Percentiles rank a stretch among this genome's conserved stretches.
Conservation (phyloP, 2,329 filamentous ascomycete species). For the Chaetomium sp. region DNA sequence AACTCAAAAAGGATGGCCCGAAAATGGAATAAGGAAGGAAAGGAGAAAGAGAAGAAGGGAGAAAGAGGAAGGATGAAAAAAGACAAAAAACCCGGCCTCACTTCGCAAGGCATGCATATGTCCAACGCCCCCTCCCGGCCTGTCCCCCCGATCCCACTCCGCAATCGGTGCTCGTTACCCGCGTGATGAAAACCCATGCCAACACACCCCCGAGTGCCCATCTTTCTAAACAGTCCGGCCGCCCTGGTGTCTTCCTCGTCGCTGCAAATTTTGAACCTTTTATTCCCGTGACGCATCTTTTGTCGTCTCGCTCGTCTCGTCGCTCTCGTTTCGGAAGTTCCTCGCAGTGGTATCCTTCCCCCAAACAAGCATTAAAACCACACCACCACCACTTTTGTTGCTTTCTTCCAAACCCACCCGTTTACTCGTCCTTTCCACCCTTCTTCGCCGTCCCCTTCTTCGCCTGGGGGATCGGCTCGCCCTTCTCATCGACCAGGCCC, state of each 20-base stretch:
- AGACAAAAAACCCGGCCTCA: background rate
- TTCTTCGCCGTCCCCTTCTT: conserved; percentile 18
- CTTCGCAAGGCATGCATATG: background rate
- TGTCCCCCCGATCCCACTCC: too few relatives aligned
- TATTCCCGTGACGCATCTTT: too few relatives aligned
- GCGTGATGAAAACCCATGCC: background rate
- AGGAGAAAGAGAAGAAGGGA: background rate
- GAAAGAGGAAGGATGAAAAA: background rate
- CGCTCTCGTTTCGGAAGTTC: too few relatives aligned
- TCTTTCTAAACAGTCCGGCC: background rate
- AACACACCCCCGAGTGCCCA: background rate
- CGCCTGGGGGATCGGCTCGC: conserved; percentile 30
- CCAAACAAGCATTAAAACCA: background rate
- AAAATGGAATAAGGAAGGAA: background rate
- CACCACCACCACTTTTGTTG: background rate
- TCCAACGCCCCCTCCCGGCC: background rate
- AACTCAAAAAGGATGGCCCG: background rate
- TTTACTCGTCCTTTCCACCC: conserved; percentile 8
- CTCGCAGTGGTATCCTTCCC: too few relatives aligned
- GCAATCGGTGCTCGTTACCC: background rate
- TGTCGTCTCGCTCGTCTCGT: too few relatives aligned
- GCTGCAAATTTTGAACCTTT: too few relatives aligned
- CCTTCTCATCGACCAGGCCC: conserved; percentile 39
- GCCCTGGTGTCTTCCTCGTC: background rate
- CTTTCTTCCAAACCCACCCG: background rate